These are phyloP conservation scores for Microdochium trichocladiopsis DNA, from an alignment of 2,329 filamentous ascomycete species.

Conservation along the genomic window DNA sequence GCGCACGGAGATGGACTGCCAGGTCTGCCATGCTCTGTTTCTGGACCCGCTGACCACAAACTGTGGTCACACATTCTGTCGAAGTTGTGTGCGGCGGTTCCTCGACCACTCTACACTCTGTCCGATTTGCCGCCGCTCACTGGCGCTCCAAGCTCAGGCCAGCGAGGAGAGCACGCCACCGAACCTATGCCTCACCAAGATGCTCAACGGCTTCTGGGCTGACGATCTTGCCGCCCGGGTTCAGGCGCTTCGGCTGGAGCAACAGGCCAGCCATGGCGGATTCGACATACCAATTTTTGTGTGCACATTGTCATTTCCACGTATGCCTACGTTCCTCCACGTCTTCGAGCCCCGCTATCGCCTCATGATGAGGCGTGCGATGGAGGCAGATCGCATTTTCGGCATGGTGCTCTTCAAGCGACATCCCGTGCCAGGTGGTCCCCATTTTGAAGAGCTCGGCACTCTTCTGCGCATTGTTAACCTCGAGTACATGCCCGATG, in stretches of 20 bases:
- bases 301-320: slow-evolving; percentile 74
- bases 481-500: slow-evolving; percentile 68
- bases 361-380: slow-evolving; percentile 75
- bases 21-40: slow-evolving; percentile 78
- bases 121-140: slow-evolving; percentile 66
- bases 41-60: slow-evolving; percentile 76
- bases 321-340: slow-evolving; percentile 78
- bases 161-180: slow-evolving; percentile 33
- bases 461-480: slow-evolving; percentile 72
- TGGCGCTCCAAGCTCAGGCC: slow-evolving; percentile 43
- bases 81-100: slow-evolving; percentile 67
- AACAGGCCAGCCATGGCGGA: slow-evolving; percentile 46
- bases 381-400: slow-evolving; percentile 70
- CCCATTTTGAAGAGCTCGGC: slow-evolving; percentile 63
- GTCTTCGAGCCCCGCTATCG: slow-evolving; percentile 92
- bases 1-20: slow-evolving; percentile 73
- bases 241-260: slow-evolving; percentile 48
- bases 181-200: slow-evolving; percentile 56
- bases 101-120: slow-evolving; percentile 74
- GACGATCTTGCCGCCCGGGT: slow-evolving; percentile 54
- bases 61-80: slow-evolving; percentile 88
- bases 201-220: slow-evolving; percentile 65
- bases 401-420: slow-evolving; percentile 76
- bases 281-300: slow-evolving; percentile 69
- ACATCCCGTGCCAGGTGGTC: slow-evolving; percentile 21